Evolutionary conservation across 2,329 filamentous ascomycete genomes (phyloP), one percentile per base, ranked within the genome.

Genomic region (Colletotrichum sp.): DNA sequence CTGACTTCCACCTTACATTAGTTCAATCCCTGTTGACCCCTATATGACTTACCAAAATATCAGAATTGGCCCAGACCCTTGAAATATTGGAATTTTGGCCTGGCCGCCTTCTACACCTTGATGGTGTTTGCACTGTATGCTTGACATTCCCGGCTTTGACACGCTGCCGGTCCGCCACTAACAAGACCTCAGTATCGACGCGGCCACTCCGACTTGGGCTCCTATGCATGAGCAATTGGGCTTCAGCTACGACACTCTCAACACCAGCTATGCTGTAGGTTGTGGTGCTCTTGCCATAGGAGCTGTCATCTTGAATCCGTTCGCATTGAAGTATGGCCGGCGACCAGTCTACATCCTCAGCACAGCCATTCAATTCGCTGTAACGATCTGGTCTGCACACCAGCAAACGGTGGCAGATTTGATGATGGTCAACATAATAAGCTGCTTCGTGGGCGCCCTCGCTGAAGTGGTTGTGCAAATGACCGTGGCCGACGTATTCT

Each of bases 401-500:
- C 84, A 86, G 52, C 76, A 85, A 32, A 88, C 81, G 0, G 81
- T 81, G 2, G 84, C 79, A 1, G 88, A 91, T 48, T 80, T 88
- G 63, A 85, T 87, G 79, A 79, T 83, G 1, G 82, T 84, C 43
- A 89, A 89, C 76, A 77, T 87, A 0, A 59, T 90, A 18, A 81
- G 81, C n/a, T 86, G 88, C 43, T 81, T 88, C 24, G 79, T 84
- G 4, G 88, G 88, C 4, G 85, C 87, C 7, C 72, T 88, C 1
- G 81, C 81, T 32, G 87, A 89, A 78, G 82, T 82, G 0, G 80
- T 89, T 30, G 84, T 88, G 0, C 86, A 88, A 71, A 86, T 89
- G 80, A 89, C 87, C 0, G 84, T 89, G 13, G 84, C 84, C 13
- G 87, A 89, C 77, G 69, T 90, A 59, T 89, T 86, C 79, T 89